Base-by-base conservation (phyloP, 495 filamentous ascomycete species). In the Astrocystis sublimbata region DNA sequence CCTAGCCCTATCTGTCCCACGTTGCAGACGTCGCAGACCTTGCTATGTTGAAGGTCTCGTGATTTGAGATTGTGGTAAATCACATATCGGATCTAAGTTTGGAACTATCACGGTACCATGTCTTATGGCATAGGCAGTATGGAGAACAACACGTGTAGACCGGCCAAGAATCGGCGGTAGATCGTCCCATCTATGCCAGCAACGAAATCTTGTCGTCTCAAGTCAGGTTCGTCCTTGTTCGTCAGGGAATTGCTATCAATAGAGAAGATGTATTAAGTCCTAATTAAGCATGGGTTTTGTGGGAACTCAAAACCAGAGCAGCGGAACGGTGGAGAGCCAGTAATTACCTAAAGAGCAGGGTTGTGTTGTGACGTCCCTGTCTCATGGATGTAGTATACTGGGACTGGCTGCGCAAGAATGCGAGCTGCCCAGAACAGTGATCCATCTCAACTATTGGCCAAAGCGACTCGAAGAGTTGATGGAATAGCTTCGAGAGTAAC, bases 1-100 rank as follows among this genome's bases (percentile, higher is more conserved):
- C n/a, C n/a, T n/a, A n/a, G n/a, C n/a, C n/a, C n/a, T n/a, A n/a
- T n/a, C n/a, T n/a, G n/a, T n/a, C n/a, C n/a, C n/a, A 68, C 58
- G 69, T 72, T 75, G 57, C 66, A 59, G 65, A 58, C 61, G 66
- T 67, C 71, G 55, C 67, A 73, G 40, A 71, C 58, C 35, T 50
- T 63, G 55, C 50, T 66, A 69, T 61, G 71, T 65, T 58, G 59
- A 51, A 31, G 70, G 71, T 56, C 67, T 75, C 61, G 66, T 71
- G 66, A 71, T 53, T 63, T 49, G 52, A 65, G 53, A 38, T 21
- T 23, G 49, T n/a, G n/a, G 28, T 51, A 51, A 31, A 33, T 30
- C 23, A 9, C 24, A n/a, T 2, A 26, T n/a, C 9, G 24, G 26
- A n/a, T 26, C 28, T 35, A 35, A 1, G 17, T 35, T 21, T 51